Evolutionary conservation across 129 eudicot species (phyloP).

Genomic region (Pittosporum tobira): DNA sequence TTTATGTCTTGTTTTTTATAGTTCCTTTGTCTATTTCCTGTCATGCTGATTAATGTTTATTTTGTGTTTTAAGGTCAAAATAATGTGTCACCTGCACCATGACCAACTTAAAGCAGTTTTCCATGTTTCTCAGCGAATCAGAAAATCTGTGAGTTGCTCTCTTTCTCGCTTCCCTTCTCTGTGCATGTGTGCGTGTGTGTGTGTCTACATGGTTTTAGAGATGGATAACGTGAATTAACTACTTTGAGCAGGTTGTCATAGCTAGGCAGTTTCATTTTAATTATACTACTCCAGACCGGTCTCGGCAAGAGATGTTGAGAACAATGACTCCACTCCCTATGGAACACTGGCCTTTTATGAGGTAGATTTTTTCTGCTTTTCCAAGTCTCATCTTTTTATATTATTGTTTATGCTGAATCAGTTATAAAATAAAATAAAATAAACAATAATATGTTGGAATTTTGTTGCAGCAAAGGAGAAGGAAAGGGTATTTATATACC

Average conservation of each 20-base stretch:
- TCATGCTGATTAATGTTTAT: constrained; percentile 12
- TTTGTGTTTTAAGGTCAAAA: constrained; percentile 53
- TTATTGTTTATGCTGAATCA: too few species aligned
- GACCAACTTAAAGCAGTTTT: constrained; percentile 88
- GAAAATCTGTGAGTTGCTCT: constrained; percentile 74
- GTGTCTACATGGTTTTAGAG: not conserved
- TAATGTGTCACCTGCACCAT: constrained; percentile 85
- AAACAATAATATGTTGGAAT: constrained; percentile 2
- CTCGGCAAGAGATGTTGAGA: constrained; percentile 80
- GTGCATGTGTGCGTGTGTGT: not conserved
- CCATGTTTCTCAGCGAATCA: constrained; percentile 80
- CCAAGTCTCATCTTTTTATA: not conserved
- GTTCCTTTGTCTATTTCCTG: not conserved
- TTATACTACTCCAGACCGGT: constrained; percentile 78
- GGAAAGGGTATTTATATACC: constrained; percentile 33
- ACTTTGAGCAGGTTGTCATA: constrained; percentile 39
- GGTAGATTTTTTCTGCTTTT: constrained; percentile 52
- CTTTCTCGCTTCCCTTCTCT: not conserved
- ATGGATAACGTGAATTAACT: not conserved
- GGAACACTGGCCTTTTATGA: constrained; percentile 76
- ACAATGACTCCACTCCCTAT: constrained; percentile 68
- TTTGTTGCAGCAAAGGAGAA: constrained; percentile 47
- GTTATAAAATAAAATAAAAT: too few species aligned
- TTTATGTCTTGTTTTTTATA: not conserved
- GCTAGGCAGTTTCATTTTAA: constrained; percentile 73